Base-by-base conservation (phyloP, 768 basidiomycete species). In the Chalciporus sphaerocephalus region DNA sequence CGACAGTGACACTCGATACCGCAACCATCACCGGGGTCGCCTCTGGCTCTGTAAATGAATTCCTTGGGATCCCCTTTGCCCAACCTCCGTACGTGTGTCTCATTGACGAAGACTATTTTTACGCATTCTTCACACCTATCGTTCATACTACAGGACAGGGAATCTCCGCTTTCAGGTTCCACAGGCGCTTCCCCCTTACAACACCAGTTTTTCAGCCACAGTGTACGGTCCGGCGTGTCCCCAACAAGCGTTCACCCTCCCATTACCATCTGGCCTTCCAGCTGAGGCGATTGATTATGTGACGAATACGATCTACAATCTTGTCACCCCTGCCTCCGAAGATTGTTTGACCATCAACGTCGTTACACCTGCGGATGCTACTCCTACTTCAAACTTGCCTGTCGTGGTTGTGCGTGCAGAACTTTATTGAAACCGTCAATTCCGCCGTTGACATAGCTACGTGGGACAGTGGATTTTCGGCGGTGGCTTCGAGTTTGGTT, bases 311-410 rank as follows among this genome's bases (percentile, higher is more conserved):
- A 54, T 73, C 2, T 65, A 50, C 22, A 54, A 59, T 0, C 37
- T 55, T 8, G 38, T 70, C 12, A 64, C 66, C 21, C 65, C 71
- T 7, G 61, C 58, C 27, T 50, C 60, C 15, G 76, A 78, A 53
- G 78, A 78, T 50, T 79, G 78, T 60, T 62, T 81, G 16, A 78
- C 72, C 1, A 46, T 83, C 28, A 80, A 82, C 49, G 71, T 81
- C 15, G 53, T 78, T 21, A 71, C 68, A 40, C 79, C 81, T 5
- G 56, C 61, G 1, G 58, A 50, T 27, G 68, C 74, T 1, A 71
- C 68, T 0, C 43, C 72, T 2, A 53, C 54, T 0, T 71, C 71
- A 8, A 74, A 74, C 40, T 61, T 81, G 3, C 80, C 81, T 2
- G 76, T 83, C 6, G 63, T 78, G 16, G 76, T 73, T 23, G 79